Percentiles rank a stretch among this genome's conserved stretches.
phyloP scores from a whole-genome alignment of 305 asterid genomes.

The Striga hermonthica region DNA sequence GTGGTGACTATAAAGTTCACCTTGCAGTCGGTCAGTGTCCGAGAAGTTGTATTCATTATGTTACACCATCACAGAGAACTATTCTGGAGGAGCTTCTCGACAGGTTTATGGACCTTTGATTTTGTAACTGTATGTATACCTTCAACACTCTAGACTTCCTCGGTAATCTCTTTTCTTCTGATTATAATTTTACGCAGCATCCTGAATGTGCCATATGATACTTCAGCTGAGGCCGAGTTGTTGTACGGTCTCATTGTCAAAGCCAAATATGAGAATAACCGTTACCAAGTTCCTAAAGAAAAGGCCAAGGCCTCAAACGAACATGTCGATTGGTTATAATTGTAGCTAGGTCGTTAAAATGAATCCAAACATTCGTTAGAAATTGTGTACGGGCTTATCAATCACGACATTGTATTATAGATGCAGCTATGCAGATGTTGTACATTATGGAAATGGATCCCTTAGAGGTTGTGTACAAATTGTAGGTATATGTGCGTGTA shows the following conservation, averaged over 20 bases:
- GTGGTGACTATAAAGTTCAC: constrained; percentile 62
- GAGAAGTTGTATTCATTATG: constrained; percentile 76
- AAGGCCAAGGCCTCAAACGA: constrained; percentile 47
- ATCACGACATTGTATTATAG: no score
- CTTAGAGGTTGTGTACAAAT: no score
- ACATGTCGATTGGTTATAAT: constrained; percentile 57
- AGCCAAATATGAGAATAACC: constrained; percentile 71
- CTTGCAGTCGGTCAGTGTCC: constrained; percentile 85
- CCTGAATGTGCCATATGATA: constrained; percentile 62
- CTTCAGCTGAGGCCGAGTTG: constrained; percentile 80
- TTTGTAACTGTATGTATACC: no score
- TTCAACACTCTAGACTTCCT: neutral
- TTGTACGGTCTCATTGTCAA: constrained; percentile 65
- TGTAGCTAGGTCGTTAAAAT: neutral
- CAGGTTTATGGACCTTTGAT: constrained; percentile 35
- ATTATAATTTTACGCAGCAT: constrained; percentile 42
- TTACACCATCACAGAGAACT: constrained; percentile 82
- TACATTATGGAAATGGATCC: no score
- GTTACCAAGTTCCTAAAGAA: constrained; percentile 58
- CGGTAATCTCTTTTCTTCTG: constrained; percentile 8
- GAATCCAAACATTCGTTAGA: no score
- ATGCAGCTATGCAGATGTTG: no score
- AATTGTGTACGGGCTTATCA: no score
- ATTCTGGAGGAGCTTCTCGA: constrained; percentile 83
- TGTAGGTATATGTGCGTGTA: no score